A percentile compares a stretch with the other conserved stretches of the same genome.
Evolutionary conservation across 2,329 filamentous ascomycete genomes (phyloP).

Genomic region (Aspergillus eucalypticola): DNA sequence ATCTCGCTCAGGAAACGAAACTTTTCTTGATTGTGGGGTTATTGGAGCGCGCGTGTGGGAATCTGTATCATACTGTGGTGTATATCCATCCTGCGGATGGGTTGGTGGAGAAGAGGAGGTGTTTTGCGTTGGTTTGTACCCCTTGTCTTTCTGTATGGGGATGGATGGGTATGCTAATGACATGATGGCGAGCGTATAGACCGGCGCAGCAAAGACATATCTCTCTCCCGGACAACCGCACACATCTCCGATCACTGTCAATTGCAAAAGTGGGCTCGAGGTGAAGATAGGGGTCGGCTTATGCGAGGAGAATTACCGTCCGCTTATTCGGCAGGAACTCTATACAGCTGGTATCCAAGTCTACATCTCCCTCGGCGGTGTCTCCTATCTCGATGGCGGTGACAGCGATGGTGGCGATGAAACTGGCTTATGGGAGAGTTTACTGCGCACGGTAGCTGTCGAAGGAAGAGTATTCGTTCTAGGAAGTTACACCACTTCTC

Average conservation of each 20-base stretch:
- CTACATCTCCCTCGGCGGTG: neutral
- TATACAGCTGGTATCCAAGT: neutral
- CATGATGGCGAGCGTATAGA: neutral
- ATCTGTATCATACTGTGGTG: conserved; percentile 77
- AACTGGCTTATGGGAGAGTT: neutral
- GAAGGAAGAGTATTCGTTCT: neutral
- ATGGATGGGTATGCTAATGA: neutral
- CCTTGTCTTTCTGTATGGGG: too few relatives aligned
- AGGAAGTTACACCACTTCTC: neutral
- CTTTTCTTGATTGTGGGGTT: conserved; percentile 79
- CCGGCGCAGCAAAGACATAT: neutral
- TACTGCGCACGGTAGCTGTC: neutral
- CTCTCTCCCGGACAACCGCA: neutral
- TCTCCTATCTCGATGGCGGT: neutral
- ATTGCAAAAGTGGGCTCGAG: neutral
- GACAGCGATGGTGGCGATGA: neutral
- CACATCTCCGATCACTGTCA: neutral
- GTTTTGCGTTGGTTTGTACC: conserved; percentile 71
- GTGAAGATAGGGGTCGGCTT: neutral
- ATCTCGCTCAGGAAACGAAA: conserved; percentile 74
- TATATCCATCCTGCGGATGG: conserved; percentile 77
- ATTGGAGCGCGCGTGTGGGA: conserved; percentile 78
- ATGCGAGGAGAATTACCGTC: neutral
- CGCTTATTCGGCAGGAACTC: neutral
- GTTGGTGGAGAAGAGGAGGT: conserved; percentile 79